Percentiles rank a stretch among this genome's conserved stretches.
Evolutionary conservation across 305 asterid species (phyloP).

Genomic region (Solanum chacoense): DNA sequence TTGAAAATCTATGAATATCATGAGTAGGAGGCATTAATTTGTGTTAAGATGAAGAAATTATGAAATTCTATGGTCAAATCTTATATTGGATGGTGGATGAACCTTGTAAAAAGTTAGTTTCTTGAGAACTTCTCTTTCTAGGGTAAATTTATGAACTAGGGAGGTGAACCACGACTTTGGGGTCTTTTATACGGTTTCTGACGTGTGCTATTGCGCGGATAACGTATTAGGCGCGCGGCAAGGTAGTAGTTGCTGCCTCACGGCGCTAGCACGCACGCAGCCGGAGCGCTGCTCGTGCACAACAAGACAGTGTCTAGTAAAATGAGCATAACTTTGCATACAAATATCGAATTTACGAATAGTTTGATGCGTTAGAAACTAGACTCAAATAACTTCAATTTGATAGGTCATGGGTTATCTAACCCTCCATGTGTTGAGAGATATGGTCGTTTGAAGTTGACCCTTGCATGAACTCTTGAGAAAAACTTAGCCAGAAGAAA

Average conservation of each 20-base stretch:
- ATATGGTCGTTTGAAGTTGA: not conserved
- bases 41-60: too few species aligned
- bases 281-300: not conserved
- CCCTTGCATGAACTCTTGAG: not conserved
- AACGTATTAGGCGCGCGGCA: too few species aligned
- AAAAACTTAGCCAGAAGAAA: not conserved
- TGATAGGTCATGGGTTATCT: not conserved
- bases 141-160: too few species aligned
- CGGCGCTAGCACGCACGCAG: not conserved
- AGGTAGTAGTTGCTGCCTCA: not conserved
- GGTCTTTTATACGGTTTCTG: too few species aligned
- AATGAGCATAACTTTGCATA: not conserved
- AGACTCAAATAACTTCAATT: not conserved
- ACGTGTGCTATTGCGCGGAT: too few species aligned
- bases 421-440: not conserved
- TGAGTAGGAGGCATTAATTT: too few species aligned
- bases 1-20: too few species aligned
- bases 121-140: too few species aligned
- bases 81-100: too few species aligned
- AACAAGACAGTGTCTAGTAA: not conserved
- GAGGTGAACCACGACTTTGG: too few species aligned
- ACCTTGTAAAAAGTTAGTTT: too few species aligned
- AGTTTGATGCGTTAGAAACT: not conserved
- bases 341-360: not conserved
- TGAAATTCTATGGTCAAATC: too few species aligned